Base-by-base conservation (phyloP, 495 filamentous ascomycete genomes). In the Penicillium salamii region DNA sequence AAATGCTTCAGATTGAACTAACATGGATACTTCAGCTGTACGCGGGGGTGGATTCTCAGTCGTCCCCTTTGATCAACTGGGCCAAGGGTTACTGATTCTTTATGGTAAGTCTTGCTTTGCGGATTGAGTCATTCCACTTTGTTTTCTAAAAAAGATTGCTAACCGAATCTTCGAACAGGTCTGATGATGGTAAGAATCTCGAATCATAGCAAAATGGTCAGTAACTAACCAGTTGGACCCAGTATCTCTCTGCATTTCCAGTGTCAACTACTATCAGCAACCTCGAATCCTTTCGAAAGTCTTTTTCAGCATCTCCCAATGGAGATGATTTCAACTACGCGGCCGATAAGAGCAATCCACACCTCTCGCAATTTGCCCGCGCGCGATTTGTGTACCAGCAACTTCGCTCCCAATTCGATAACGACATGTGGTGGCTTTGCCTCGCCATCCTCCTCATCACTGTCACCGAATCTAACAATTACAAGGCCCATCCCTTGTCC, bases 341-440 rank as follows among this genome's bases (percentile, higher is more conserved):
- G 23, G 29, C 14, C 12, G 14, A n/a, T 20, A 20, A 15, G 5
- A 6, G 4, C 36, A 17, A 13, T 19, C 1, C 19, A 39, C 2
- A 5, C 2, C 44, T 17, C 20, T 56, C 55, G 28, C 49, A 58
- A 43, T 31, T 52, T 39, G 61, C 73, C 5, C 68, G 67, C 28
- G 53, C 67, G 37, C 74, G 76, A 37, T 82, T 83, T 54, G 63
- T 83, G 15, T 77, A 65, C 37, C 64, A 76, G 48, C 71, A 95
- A 54, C 70, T 96, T 11, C 81, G 84, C 28, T 82, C 84, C 18
- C 89, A 95, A 58, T 78, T 95, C n/a, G 81, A 85, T 14, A 86
- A 91, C 65, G 91, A 96, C 56, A 65, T 91, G 3, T 92, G 88
- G 89, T 90, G 83, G 81, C 76, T 96, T n/a, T 81, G 83, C 0